A percentile compares a stretch with the other conserved stretches of the same genome.
Conservation (phyloP, 371 early-diverging fungal species). For the Umbelopsis sp. region DNA sequence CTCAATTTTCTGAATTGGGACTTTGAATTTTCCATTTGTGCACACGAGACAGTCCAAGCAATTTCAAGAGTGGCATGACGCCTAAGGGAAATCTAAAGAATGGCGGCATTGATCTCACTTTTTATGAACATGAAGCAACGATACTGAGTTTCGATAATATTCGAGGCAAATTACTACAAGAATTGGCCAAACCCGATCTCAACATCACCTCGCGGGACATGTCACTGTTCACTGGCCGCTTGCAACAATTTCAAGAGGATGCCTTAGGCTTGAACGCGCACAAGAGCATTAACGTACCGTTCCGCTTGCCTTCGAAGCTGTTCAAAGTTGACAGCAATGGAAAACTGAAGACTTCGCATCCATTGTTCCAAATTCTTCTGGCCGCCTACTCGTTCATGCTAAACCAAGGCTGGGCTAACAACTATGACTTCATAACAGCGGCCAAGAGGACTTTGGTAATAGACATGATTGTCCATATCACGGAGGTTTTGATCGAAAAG, state of each 20-base stretch:
- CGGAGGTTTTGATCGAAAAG: slow-evolving; percentile 36
- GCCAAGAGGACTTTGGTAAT: slow-evolving; percentile 44
- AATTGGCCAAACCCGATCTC: slow-evolving; percentile 38
- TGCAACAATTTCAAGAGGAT: slow-evolving; percentile 72
- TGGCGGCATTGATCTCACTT: slow-evolving; percentile 25
- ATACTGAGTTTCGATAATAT: slow-evolving; percentile 42
- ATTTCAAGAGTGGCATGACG: slow-evolving; percentile 15
- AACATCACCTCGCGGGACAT: slow-evolving; percentile 57
- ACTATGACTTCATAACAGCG: slow-evolving; percentile 60
- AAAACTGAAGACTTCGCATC: slow-evolving; percentile 30
- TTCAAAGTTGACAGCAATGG: slow-evolving; percentile 49
- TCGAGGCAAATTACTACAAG: slow-evolving; percentile 46
- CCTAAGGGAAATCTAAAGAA: slow-evolving; percentile 17
- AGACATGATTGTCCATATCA: slow-evolving; percentile 53
- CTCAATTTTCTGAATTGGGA: slow-evolving; percentile 8
- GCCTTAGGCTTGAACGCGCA: slow-evolving; percentile 49
- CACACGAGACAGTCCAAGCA: slow-evolving; percentile 14
- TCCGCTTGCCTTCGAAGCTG: slow-evolving; percentile 65
- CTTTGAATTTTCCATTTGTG: slow-evolving; percentile 9
- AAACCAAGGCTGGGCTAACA: slow-evolving; percentile 42
- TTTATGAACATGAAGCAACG: slow-evolving; percentile 30
- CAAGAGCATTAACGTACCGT: slow-evolving; percentile 32
- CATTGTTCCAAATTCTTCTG: slow-evolving; percentile 54
- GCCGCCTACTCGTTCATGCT: slow-evolving; percentile 59
- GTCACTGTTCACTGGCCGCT: slow-evolving; percentile 51